These are phyloP conservation scores for Echria macrotheca DNA, from an alignment of 495 filamentous ascomycete species.

Conservation along the genomic window DNA sequence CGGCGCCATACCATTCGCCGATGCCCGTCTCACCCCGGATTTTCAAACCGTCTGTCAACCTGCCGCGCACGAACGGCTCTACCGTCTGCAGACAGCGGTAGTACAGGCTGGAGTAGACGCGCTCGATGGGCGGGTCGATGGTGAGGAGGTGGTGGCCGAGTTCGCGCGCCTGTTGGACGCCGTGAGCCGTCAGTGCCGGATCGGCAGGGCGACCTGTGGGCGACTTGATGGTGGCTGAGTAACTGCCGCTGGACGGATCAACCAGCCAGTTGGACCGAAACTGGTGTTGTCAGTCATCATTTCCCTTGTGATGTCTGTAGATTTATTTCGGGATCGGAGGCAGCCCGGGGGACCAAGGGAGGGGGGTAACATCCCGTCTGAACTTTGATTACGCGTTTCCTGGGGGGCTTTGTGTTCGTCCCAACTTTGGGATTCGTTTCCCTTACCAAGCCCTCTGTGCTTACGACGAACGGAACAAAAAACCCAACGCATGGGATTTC, in stretches of 20 bases:
- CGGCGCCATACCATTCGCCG: constrained; percentile 86
- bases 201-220: constrained; percentile 84
- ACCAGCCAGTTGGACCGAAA: constrained; percentile 88
- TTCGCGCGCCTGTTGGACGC: constrained; percentile 76
- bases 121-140: constrained; percentile 61
- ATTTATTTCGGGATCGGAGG: too few relatives aligned
- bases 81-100: constrained; percentile 93
- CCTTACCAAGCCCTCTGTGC: too few relatives aligned
- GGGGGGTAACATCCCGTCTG: too few relatives aligned
- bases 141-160: constrained; percentile 60
- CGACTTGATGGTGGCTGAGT: constrained; percentile 59
- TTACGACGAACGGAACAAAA: neutral
- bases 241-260: constrained; percentile 68
- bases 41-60: neutral
- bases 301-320: too few relatives aligned
- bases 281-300: too few relatives aligned
- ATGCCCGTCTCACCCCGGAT: constrained; percentile 71
- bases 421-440: too few relatives aligned
- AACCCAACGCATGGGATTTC: too few relatives aligned
- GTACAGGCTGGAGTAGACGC: constrained; percentile 80
- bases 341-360: too few relatives aligned
- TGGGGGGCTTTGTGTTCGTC: too few relatives aligned
- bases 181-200: constrained; percentile 79
- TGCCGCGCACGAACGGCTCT: constrained; percentile 54
- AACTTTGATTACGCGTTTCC: too few relatives aligned